These are phyloP conservation scores for Limonium bicolor DNA, from an alignment of 148 eudicot species.

Conservation along the genomic window DNA sequence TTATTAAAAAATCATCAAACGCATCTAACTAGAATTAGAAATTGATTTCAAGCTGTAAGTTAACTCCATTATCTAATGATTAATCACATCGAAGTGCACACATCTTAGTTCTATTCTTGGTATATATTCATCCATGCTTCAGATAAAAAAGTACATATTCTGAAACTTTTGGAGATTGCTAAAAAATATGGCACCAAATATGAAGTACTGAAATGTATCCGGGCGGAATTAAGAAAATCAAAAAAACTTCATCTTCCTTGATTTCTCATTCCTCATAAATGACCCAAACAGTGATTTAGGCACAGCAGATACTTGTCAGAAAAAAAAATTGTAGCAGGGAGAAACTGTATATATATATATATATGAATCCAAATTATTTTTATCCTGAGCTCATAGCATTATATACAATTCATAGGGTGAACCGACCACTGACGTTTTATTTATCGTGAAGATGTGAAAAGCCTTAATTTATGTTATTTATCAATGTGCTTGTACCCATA, in stretches of 20 bases:
- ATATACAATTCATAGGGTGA: too few species aligned
- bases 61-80: too few species aligned
- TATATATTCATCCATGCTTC: slow-evolving; percentile 2
- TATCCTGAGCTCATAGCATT: too few species aligned
- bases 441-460: too few species aligned
- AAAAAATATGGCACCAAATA: background rate
- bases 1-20: too few species aligned
- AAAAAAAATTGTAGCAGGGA: slow-evolving; percentile 1
- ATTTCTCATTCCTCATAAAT: background rate
- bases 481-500: too few species aligned
- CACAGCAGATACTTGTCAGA: too few species aligned
- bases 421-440: too few species aligned
- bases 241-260: background rate
- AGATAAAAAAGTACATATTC: slow-evolving; percentile 6
- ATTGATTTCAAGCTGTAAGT: too few species aligned
- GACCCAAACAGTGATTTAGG: background rate
- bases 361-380: background rate
- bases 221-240: background rate
- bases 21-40: too few species aligned
- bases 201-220: slow-evolving; percentile 1
- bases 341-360: background rate
- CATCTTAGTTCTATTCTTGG: slow-evolving; percentile 4
- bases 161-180: background rate
- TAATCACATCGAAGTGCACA: too few species aligned
- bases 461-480: too few species aligned